A percentile compares a stretch with the other conserved stretches of the same genome.
Evolutionary conservation across 164 flowering plant genomes (phyloP).

Genomic region (Umbilicus rupestris): DNA sequence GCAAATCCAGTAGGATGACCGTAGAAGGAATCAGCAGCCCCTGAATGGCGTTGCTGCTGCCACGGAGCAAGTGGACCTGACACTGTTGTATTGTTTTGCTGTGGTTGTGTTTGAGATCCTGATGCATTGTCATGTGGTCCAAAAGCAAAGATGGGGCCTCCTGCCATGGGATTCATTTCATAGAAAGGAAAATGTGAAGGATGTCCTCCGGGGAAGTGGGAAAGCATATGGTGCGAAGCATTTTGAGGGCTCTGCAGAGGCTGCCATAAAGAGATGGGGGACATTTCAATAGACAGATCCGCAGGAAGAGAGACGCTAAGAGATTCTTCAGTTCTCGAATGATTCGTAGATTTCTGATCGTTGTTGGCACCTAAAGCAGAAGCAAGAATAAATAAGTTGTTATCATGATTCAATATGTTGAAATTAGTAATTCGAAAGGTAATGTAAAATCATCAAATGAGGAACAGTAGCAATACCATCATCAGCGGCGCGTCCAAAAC

Average conservation of each 20-base stretch:
- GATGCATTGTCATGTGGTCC: constrained; percentile 73
- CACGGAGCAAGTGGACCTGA: constrained; percentile 62
- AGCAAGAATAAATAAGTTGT: not conserved
- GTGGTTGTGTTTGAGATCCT: constrained; percentile 50
- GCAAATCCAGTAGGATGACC: constrained; percentile 85
- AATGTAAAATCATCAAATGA: not conserved
- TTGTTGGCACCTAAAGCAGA: constrained; percentile 29
- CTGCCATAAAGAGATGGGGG: constrained; percentile 79
- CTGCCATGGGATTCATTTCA: constrained; percentile 84
- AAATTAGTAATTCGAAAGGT: not conserved
- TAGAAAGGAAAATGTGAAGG: constrained; percentile 76
- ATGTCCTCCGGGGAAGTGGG: constrained; percentile 72
- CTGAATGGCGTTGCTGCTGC: constrained; percentile 78
- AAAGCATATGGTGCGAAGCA: constrained; percentile 61
- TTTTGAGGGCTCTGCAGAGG: constrained; percentile 67
- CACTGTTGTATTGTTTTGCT: constrained; percentile 41
- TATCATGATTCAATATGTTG: not conserved
- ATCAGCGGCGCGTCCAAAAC: constrained; percentile 36
- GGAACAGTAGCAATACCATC: constrained; percentile 32
- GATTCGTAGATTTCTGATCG: constrained; percentile 35
- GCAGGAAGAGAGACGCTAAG: constrained; percentile 85
- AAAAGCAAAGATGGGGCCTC: constrained; percentile 76
- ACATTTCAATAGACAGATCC: constrained; percentile 87
- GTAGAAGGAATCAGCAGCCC: constrained; percentile 83
- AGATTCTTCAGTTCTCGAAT: constrained; percentile 65